Evolutionary conservation across 305 asterid genomes (phyloP).

Genomic region (Fraxinus platypoda): DNA sequence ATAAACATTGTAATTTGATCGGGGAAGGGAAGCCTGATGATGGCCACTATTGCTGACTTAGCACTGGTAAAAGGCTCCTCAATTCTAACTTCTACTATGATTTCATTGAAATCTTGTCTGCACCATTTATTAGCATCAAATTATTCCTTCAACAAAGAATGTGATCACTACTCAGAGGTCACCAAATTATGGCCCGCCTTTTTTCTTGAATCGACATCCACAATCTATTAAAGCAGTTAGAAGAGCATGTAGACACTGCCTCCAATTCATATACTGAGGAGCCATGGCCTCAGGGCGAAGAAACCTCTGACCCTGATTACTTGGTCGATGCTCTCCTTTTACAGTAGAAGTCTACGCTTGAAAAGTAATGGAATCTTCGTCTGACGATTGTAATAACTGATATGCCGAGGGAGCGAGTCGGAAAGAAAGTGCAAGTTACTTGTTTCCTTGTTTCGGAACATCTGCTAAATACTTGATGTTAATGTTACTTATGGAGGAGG

Average conservation of each 20-base stretch:
- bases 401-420: slow-evolving; percentile 17
- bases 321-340: slow-evolving; percentile 70
- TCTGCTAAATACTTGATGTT: slow-evolving; percentile 39
- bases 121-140: slow-evolving; percentile 31
- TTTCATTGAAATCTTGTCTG: slow-evolving; percentile 49
- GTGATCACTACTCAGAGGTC: slow-evolving; percentile 45
- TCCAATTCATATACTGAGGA: slow-evolving; percentile 39
- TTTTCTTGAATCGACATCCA: slow-evolving; percentile 31
- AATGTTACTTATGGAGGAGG: too few relatives aligned
- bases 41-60: slow-evolving; percentile 86
- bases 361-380: slow-evolving; percentile 81
- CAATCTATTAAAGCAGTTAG: slow-evolving; percentile 48
- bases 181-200: slow-evolving; percentile 28
- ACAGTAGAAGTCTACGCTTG: slow-evolving; percentile 83
- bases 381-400: slow-evolving; percentile 22
- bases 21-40: slow-evolving; percentile 26
- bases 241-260: slow-evolving; percentile 41
- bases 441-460: slow-evolving; percentile 60
- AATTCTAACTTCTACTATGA: slow-evolving; percentile 54
- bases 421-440: slow-evolving; percentile 42
- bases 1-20: neutral
- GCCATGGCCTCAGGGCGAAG: slow-evolving; percentile 36
- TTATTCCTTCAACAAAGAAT: slow-evolving; percentile 37
- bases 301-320: slow-evolving; percentile 32
- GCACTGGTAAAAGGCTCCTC: slow-evolving; percentile 69